A percentile compares a stretch with the other conserved stretches of the same genome.
These are phyloP conservation scores for Ustilago trichophora DNA, from an alignment of 1,284 basidiomycete genomes.

Conservation along the genomic window DNA sequence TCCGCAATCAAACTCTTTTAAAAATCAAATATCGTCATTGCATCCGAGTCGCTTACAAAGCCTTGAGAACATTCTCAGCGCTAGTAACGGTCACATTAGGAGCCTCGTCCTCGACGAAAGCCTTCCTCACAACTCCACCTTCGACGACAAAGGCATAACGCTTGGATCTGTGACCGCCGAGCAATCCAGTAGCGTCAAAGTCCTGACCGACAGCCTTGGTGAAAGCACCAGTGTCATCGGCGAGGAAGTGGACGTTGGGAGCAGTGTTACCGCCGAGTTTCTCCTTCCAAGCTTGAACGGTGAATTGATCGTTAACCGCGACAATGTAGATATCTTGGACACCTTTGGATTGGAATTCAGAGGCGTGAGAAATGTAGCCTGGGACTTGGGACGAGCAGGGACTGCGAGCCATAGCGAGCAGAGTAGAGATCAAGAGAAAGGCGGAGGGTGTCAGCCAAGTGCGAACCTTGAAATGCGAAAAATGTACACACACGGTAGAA, in stretches of 20 bases:
- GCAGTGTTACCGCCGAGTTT: conserved; percentile 47
- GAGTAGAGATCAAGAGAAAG: too few species aligned
- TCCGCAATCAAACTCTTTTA: too few species aligned
- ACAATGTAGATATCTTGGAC: conserved; percentile 59
- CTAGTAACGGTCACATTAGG: conserved; percentile 56
- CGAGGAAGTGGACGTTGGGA: conserved; percentile 57
- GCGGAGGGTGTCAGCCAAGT: too few species aligned
- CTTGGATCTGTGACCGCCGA: conserved; percentile 56
- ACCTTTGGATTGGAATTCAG: conserved; percentile 56
- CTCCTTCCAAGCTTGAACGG: conserved; percentile 62
- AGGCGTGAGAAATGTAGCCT: conserved; percentile 57
- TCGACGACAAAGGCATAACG: conserved; percentile 55
- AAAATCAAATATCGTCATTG: too few species aligned
- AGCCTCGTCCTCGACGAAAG: conserved; percentile 57
- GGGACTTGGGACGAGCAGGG: conserved; percentile 64
- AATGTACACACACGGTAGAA: too few species aligned
- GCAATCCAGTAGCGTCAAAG: conserved; percentile 62
- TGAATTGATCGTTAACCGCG: conserved; percentile 62
- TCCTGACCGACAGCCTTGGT: conserved; percentile 56
- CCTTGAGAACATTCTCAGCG: conserved; percentile 57
- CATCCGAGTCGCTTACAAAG: too few species aligned
- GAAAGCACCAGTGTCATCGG: conserved; percentile 64
- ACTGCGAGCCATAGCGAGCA: not conserved
- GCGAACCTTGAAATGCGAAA: too few species aligned
- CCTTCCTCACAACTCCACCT: conserved; percentile 54